phyloP scores from a whole-genome alignment of 768 basidiomycete genomes.

The Tremella fuciformis region DNA sequence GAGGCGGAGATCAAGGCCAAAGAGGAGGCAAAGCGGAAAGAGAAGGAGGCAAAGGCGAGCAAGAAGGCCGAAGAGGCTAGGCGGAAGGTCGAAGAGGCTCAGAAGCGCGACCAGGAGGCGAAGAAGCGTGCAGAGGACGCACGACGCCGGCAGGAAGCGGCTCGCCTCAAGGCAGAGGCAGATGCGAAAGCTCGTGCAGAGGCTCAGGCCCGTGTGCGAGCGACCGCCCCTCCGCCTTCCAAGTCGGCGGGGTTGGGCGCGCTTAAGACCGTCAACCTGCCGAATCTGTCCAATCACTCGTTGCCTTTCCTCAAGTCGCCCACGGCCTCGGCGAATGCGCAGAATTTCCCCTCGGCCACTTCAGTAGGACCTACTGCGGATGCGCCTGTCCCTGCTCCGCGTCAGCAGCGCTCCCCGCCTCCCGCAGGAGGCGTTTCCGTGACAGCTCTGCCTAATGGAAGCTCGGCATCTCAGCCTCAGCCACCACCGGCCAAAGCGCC shows the following conservation, averaged over 20 bases:
- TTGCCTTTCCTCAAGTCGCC: slow-evolving; percentile 11
- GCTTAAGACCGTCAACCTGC: neutral
- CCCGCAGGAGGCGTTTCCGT: neutral
- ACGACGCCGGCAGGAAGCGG: neutral
- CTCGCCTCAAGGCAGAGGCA: slow-evolving; percentile 1
- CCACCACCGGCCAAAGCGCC: neutral
- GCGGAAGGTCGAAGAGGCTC: slow-evolving; percentile 6
- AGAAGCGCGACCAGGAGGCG: neutral
- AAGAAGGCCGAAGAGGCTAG: slow-evolving; percentile 26
- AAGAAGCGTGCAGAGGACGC: slow-evolving; percentile 4
- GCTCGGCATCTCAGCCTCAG: neutral
- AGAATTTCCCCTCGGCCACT: neutral
- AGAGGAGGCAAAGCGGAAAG: slow-evolving; percentile 30
- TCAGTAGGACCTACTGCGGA: neutral
- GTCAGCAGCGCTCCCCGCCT: neutral
- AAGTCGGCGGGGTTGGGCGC: neutral
- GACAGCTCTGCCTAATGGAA: neutral
- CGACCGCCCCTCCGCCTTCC: neutral
- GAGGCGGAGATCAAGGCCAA: slow-evolving; percentile 22
- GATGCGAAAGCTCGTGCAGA: slow-evolving; percentile 3
- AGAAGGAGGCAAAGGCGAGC: slow-evolving; percentile 38
- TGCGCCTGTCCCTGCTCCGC: neutral
- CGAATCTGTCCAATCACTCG: slow-evolving; percentile 6
- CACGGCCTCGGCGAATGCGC: neutral
- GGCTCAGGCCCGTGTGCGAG: slow-evolving; percentile 4